Base-by-base conservation (phyloP, 768 basidiomycete species). In the Podaxis mareebaensis region DNA sequence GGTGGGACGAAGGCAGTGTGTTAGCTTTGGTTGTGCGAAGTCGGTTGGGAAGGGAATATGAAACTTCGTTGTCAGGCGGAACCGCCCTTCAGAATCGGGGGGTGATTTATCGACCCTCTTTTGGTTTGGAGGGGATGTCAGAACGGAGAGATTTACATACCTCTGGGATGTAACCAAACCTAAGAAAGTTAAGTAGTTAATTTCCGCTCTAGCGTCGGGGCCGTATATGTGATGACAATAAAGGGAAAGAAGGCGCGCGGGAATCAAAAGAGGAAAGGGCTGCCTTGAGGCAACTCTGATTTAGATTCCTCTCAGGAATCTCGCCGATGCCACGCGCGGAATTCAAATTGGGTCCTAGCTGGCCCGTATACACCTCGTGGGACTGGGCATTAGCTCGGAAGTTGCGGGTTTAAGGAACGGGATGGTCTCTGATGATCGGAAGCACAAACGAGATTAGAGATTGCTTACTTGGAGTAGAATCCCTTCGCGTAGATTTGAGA, bases 381-480 rank as follows among this genome's bases (percentile, higher is more conserved):
- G 38, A 12, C 22, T 55, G n/a, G 52, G 17, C 13, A 17, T 36
- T 26, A 22, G 40, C 24, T 38, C 54, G 61, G 53, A 48, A 2
- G 44, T 55, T 54, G 33, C 44, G 61, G 53, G 10, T 26, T 55
- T 48, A 38, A 36, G 39, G 8, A 4, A 38, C 36, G 20, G 51
- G 44, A 61, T 55, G 48, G 20, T 24, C 24, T 28, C 12, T 28
- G 49, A 66, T 55, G 42, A 57, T 49, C 55, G 51, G 36, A 54
- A 20, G 51, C 28, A 20, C 7, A 28, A 38, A 46, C 6, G 40
- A 62, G 48, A 54, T 44, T 53, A 22, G n/a, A 61, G 26, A 22
- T 30, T 13, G 77, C 86, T 75, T 75, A 93, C 93, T 83, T 91
- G 72, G 83, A 80, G 73, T 95, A 95, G 74, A 94, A 94, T 6